Evolutionary conservation across 2,329 filamentous ascomycete species (phyloP).

Genomic region (Ceratocystis cacaofunesta): DNA sequence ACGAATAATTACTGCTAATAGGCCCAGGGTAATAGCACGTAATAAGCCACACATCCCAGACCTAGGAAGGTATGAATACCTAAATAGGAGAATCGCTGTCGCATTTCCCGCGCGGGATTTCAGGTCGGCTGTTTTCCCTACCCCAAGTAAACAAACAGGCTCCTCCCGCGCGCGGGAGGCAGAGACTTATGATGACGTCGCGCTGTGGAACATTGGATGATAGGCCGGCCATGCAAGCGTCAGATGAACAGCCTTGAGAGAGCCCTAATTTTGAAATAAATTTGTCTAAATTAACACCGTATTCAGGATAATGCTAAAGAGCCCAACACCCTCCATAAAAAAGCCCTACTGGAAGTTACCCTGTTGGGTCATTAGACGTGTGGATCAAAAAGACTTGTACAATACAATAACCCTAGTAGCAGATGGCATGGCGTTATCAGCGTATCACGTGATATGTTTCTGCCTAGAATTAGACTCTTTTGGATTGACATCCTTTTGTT

Average conservation of each 20-base stretch:
- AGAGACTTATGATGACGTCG: not conserved
- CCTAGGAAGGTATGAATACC: not conserved
- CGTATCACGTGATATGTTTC: not conserved
- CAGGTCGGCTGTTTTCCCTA: not conserved
- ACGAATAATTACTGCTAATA: no score
- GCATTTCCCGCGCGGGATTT: not conserved
- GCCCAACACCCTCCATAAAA: no score
- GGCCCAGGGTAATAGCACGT: no score
- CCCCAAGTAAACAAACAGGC: not conserved
- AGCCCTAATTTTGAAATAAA: no score
- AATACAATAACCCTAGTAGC: not conserved
- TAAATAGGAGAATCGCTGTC: not conserved
- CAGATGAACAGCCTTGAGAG: not conserved
- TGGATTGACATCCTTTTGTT: not conserved
- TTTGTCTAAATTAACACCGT: no score
- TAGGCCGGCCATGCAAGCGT: no score
- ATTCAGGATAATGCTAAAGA: no score
- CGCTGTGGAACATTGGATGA: not conserved
- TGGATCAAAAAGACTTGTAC: not conserved
- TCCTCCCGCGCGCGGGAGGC: not conserved
- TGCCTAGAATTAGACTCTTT: not conserved
- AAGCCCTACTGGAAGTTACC: not conserved
- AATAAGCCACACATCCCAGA: not conserved
- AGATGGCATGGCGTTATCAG: not conserved
- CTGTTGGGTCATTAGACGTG: not conserved